Evolutionary conservation across 2,329 filamentous ascomycete genomes (phyloP), one percentile per base, ranked within the genome.

Genomic region (Microthyrium microscopicum): DNA sequence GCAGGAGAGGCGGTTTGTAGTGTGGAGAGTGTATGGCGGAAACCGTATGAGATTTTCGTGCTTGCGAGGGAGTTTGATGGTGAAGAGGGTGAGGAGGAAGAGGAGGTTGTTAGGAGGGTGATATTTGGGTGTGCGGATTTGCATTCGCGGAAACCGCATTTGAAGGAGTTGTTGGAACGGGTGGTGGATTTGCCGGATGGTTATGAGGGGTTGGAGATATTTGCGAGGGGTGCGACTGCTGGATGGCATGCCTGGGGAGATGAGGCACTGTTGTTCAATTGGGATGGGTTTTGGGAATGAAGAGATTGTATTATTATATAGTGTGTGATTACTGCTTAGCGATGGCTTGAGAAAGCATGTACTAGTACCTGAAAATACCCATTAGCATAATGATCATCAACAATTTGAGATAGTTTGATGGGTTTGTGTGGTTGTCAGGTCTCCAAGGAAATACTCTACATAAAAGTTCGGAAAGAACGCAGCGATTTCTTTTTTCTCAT

Each of bases 231-330:
- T 47, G 54, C 83, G 28, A 81, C 79, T 2, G 64, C 70, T 5
- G 77, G 77, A 0, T 87, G 81, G 80, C 79, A 73, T 66, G 68
- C 68, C 19, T 85, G 77, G 78, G 81, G 81, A 3, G 66, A 84
- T 43, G 73, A 87, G 45, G 74, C 70, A 6, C 51, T 82, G 37
- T 69, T 68, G 39, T 84, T 78, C 44, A 81, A 85, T 46, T 61
- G 64, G 38, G 51, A 61, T 5, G 56, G 57, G 5, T 66, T 60
- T 45, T 73, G 69, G 68, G 26, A 29, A 29, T 12, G 26, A 16
- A n/a, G n/a, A n/a, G n/a, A n/a, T n/a, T n/a, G n/a, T n/a, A n/a
- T n/a, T n/a, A n/a, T n/a, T n/a, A n/a, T n/a, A n/a, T n/a, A n/a
- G n/a, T n/a, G n/a, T n/a, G n/a, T n/a, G n/a, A n/a, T n/a, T n/a